Base-by-base conservation (phyloP, 2,329 filamentous ascomycete genomes). In the Sclerotinia glacialis region DNA sequence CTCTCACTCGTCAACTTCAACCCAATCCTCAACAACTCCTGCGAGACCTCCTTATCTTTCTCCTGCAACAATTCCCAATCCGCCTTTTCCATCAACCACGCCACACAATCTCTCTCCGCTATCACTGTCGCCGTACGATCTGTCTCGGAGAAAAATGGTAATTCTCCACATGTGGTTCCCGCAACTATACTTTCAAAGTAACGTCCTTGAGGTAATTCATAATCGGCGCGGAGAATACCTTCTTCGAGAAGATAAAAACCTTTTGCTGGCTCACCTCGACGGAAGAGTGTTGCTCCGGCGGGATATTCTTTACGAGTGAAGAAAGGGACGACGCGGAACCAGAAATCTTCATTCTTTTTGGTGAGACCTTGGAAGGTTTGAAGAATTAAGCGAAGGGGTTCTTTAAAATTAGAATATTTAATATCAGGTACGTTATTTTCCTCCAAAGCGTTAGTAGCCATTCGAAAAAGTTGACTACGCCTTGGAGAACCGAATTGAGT, bases 141-240 rank as follows among this genome's bases (percentile, higher is more conserved):
- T 1, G 94, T 98, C 74, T 96, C 91, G 3, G 89, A 92, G 79
- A 99, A 99, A 80, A 99, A 99, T 0, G 95, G 95, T 64, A 99
- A 79, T 79, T 99, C 95, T 46, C 95, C 95, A 73, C 94, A 98
- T 0, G 95, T 97, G 1, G 95, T 95, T 21, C 95, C 95, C 0
- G 93, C 91, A 1, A 97, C 89, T 65, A 98, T 97, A 74, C 92
- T 91, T 78, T 99, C 95, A 69, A 90, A 92, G 72, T 96, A 90
- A 72, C 85, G 86, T 0, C 95, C 95, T 76, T 98, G 95, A 1
- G 95, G 93, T 42, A 96, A 83, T 69, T 94, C 86, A 76, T 99
- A 98, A 73, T 97, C 93, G 3, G 91, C 92, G 21, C 93, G 87
- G 42, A 99, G 82, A 72, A 98, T 93, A 46, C 95, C 95, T 7